Percentiles rank a stretch among this genome's conserved stretches.
Evolutionary conservation across 1,284 basidiomycete genomes (phyloP).

Genomic region (Ganoderma lucidum): DNA sequence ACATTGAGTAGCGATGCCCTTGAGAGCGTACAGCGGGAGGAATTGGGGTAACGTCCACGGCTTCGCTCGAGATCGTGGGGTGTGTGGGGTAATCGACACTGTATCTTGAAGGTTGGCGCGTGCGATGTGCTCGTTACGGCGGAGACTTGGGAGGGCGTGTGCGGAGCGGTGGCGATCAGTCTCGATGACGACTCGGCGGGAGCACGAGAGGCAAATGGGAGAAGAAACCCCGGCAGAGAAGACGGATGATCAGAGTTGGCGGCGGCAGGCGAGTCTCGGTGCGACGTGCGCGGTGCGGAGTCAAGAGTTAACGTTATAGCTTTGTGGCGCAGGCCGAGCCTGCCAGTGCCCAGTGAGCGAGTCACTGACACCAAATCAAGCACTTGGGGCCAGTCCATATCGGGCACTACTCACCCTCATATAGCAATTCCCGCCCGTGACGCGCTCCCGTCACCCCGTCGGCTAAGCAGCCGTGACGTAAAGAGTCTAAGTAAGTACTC

Average conservation of each 20-base stretch:
- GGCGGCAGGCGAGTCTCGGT: neutral
- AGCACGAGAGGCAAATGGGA: neutral
- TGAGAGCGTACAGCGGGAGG: neutral
- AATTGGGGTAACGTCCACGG: neutral
- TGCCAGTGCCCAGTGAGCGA: neutral
- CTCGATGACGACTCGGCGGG: constrained; percentile 13
- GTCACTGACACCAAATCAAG: neutral
- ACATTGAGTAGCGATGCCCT: neutral
- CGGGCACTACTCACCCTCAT: neutral
- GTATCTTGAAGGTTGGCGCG: neutral
- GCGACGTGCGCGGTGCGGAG: neutral
- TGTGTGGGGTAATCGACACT: neutral
- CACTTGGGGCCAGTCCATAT: neutral
- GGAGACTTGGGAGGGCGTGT: neutral
- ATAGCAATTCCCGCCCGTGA: constrained; percentile 13
- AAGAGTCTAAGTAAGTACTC: neutral
- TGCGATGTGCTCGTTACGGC: neutral
- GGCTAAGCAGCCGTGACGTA: neutral
- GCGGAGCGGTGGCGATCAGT: constrained; percentile 6
- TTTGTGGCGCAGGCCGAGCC: constrained; percentile 6
- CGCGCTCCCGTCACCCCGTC: neutral
- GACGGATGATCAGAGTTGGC: neutral
- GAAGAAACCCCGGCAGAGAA: neutral
- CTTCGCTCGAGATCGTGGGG: neutral
- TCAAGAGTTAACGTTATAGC: neutral